Evolutionary conservation across 2,329 filamentous ascomycete species (phyloP).

Genomic region (Fusarium sambucinum): DNA sequence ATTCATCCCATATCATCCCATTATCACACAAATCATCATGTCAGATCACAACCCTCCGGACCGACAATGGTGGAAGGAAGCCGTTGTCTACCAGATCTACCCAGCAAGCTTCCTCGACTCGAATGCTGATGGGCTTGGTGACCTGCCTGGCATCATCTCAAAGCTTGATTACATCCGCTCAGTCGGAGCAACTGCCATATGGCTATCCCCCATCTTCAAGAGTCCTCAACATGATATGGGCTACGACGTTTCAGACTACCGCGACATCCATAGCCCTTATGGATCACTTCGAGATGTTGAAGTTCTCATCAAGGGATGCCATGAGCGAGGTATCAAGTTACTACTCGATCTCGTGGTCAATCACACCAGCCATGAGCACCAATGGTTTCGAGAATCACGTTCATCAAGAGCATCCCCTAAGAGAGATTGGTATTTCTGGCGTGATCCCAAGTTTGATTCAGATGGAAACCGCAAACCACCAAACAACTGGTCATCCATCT

Average conservation of each 20-base stretch:
- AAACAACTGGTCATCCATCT: slow-evolving; percentile 59
- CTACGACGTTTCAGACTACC: slow-evolving; percentile 74
- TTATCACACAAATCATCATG: slow-evolving; percentile 3
- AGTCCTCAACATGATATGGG: slow-evolving; percentile 71
- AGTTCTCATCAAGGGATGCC: slow-evolving; percentile 67
- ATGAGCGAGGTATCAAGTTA: slow-evolving; percentile 53
- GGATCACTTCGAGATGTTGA: slow-evolving; percentile 76
- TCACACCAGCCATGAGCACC: slow-evolving; percentile 56
- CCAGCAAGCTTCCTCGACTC: slow-evolving; percentile 45
- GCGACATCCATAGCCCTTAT: slow-evolving; percentile 60
- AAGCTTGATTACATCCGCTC: slow-evolving; percentile 48
- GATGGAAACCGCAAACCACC: slow-evolving; percentile 55
- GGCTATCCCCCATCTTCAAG: slow-evolving; percentile 49
- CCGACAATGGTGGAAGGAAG: slow-evolving; percentile 42
- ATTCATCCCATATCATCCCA: background rate
- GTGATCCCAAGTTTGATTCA: slow-evolving; percentile 55
- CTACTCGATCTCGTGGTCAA: slow-evolving; percentile 50
- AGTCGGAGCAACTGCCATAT: slow-evolving; percentile 37
- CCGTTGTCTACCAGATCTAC: slow-evolving; percentile 54
- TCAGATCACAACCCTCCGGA: slow-evolving; percentile 5
- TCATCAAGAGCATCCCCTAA: slow-evolving; percentile 62
- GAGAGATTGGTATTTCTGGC: slow-evolving; percentile 69
- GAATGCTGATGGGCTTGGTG: slow-evolving; percentile 41
- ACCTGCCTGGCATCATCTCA: slow-evolving; percentile 43
- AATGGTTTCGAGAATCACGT: slow-evolving; percentile 69